Evolutionary conservation across 2,329 filamentous ascomycete species (phyloP), one percentile per base, ranked within the genome.

Genomic region (Emmonsiellopsis sp.): DNA sequence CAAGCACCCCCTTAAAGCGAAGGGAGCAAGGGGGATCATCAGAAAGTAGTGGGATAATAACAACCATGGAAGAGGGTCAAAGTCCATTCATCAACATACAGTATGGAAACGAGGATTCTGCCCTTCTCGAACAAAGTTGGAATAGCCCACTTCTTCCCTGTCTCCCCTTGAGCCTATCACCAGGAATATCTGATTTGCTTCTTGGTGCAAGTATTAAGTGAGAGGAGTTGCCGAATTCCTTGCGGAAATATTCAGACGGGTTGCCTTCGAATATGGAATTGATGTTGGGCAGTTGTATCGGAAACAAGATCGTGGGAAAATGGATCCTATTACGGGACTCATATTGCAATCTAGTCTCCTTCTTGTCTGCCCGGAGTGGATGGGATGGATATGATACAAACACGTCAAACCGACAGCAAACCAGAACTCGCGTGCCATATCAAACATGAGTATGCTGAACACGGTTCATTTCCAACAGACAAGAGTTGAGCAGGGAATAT

Each of bases 201-300:
- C 6, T 14, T 31, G 36, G 47, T n/a, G 47, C 36, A 49, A 49
- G 47, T 40, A 40, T 37, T 5, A 49, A 27, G 47, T 32, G 36
- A 49, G 39, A 37, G 36, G 47, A 49, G 47, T 34, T 32, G 34
- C 47, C 9, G 17, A 39, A 49, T 40, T 27, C 36, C 47, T 40
- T 49, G 47, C 13, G 21, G 47, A 2, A 14, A 27, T 31, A 31
- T 33, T 27, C 31, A 31, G 33, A 14, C 48, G 39, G 10, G 33
- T 6, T 39, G 43, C 37, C 42, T 34, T 17, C 10, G 33, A 33
- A 6, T 51, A 17, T 27, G 46, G 34, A 46, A 63, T 77, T 62
- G 54, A 65, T 82, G 58, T 82, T 63, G 77, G 79, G 77, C 72
- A 77, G 65, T 74, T 76, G 79, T 82, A 82, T 82, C 79, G 76